Base-by-base conservation (phyloP, 495 filamentous ascomycete genomes). In the Lasiosphaeria miniovina region DNA sequence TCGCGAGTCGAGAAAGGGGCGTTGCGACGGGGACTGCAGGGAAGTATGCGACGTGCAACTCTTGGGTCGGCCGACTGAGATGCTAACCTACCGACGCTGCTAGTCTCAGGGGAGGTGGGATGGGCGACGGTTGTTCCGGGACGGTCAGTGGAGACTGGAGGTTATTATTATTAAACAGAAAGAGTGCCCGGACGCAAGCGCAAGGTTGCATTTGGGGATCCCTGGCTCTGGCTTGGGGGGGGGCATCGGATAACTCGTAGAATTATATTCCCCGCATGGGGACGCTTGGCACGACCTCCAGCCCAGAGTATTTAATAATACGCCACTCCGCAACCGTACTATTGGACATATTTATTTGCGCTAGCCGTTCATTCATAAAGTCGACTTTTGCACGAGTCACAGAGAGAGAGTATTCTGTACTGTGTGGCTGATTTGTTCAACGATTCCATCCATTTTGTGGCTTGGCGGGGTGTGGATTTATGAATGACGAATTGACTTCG, bases 251-350 rank as follows among this genome's bases (percentile, higher is more conserved):
- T 24, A 24, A 24, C 24, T 24, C 24, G 24, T 24, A 24, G 24
- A n/a, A n/a, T n/a, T n/a, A 46, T 46, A 46, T 46, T 46, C 43
- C 43, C 43, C 43, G 43, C 43, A 46, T 46, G 43, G 6, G 43
- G 43, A n/a, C 6, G 12, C 43, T 11, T n/a, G 43, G 12, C 15
- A 6, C 12, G 2, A n/a, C 43, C 4, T 5, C 12, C 4, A 14
- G 43, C 43, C 12, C 8, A 14, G 11, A 4, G 1, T 11, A 46
- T 11, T 6, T 14, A 46, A 41, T 41, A 41, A 7, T 3, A 3
- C 38, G 12, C 8, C 15, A 6, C 12, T n/a, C 2, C 43, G 8
- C 12, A 11, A n/a, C 12, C 12, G 43, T 14, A 46, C 15, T 46
- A 46, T n/a, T 46, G 43, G 43, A 14, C 8, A n/a, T 11, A 46